These are phyloP conservation scores for Sugiyamaella floridensis DNA, from an alignment of 805 yeast species.

Conservation along the genomic window DNA sequence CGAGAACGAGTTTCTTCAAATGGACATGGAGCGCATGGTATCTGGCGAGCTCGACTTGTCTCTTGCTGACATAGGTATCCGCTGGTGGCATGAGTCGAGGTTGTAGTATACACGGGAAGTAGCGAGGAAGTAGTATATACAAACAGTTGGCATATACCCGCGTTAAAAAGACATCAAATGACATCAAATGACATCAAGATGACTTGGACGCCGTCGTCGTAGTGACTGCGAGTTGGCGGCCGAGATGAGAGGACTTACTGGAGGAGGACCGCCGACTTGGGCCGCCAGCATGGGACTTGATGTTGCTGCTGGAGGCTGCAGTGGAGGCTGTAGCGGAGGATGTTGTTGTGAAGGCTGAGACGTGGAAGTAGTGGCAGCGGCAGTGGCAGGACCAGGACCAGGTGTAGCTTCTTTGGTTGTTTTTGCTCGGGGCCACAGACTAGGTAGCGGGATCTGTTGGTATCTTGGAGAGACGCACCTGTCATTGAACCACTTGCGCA, in stretches of 20 bases:
- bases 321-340: not conserved
- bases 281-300: not conserved
- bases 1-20: slow-evolving; percentile 38
- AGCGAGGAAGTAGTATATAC: not conserved
- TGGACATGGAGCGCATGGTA: slow-evolving; percentile 45
- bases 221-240: not conserved
- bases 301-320: slow-evolving; percentile 1
- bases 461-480: slow-evolving; percentile 91
- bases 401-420: slow-evolving; percentile 13
- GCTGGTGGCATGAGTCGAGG: slow-evolving; percentile 24
- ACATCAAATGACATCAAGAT: slow-evolving; percentile 4
- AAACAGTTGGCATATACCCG: not conserved
- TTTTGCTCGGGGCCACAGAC: slow-evolving; percentile 62
- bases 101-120: not conserved
- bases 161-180: not conserved
- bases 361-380: too few species aligned
- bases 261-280: not conserved
- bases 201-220: slow-evolving; percentile 5
- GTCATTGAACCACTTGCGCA: slow-evolving; percentile 85
- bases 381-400: not conserved
- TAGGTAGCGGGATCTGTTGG: slow-evolving; percentile 77
- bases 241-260: not conserved
- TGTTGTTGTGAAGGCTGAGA: not conserved
- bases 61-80: slow-evolving; percentile 27
- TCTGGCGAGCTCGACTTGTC: slow-evolving; percentile 47